Evolutionary conservation across 768 basidiomycete genomes (phyloP), one percentile per base, ranked within the genome.

Genomic region (Galerina sulciceps): DNA sequence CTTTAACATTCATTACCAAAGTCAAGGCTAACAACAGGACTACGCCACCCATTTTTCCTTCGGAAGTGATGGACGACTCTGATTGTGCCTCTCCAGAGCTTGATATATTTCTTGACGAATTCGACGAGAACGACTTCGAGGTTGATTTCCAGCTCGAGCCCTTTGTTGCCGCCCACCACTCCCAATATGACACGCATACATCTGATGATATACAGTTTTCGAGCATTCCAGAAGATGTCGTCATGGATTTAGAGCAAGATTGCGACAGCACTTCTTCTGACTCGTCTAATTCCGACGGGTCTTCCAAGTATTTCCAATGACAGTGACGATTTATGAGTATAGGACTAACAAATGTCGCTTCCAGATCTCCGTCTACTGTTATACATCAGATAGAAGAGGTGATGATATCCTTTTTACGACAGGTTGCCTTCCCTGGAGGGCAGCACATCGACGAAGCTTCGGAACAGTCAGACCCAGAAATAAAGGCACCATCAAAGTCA

Each of bases 321-420:
- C 11, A 11, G 15, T 18, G 23, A 6, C 35, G 22, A 14, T 23
- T 51, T 38, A 35, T 18, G 8, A 11, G 42, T 2, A 18, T 18
- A 23, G 14, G 22, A 55, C 13, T 15, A 34, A 36, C 13, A 14
- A 10, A 34, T 55, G 20, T 13, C 35, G 22, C 20, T 15, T 18
- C 11, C 14, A 55, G 22, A 22, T 17, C 20, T 4, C 14, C 22
- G 17, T 14, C 18, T 45, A 40, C 49, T 17, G 63, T 61, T 6
- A 56, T 71, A 17, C 42, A 63, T 14, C 57, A 67, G 10, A 75
- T 79, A 15, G 76, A 79, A 63, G 68, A 72, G 17, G 70, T 79
- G 65, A 69, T 75, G 0, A 47, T 75, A 15, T 71, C 70, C 10
- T 76, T 79, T 48, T 66, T 80, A 45, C 72, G 60, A 15, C 77